Evolutionary conservation across 371 early-diverging fungal genomes (phyloP).

Genomic region (Smittium mucronatum): DNA sequence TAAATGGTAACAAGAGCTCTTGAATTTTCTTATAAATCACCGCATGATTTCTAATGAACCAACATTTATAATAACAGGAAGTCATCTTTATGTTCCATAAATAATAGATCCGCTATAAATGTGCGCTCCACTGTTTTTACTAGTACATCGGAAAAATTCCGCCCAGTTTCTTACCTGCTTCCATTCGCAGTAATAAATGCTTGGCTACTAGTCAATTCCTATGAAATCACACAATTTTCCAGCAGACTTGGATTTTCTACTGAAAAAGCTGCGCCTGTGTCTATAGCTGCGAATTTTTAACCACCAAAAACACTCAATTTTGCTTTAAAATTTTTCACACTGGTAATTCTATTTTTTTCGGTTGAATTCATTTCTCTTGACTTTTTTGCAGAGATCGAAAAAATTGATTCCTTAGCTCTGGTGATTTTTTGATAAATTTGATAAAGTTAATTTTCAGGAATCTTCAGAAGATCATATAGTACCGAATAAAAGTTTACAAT

Average conservation of each 20-base stretch:
- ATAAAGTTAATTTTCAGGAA: background rate
- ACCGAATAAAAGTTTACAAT: background rate
- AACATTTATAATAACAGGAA: background rate
- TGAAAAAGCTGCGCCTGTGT: constrained; percentile 9
- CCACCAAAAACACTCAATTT: background rate
- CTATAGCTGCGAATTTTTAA: background rate
- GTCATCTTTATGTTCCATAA: background rate
- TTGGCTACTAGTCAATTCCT: background rate
- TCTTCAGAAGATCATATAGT: background rate
- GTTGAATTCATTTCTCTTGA: background rate
- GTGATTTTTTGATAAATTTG: background rate
- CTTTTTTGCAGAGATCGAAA: background rate
- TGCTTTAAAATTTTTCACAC: constrained; percentile 2
- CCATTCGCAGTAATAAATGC: constrained; percentile 5
- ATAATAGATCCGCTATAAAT: background rate
- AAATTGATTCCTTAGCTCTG: background rate
- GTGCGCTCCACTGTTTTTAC: background rate
- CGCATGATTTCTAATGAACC: background rate
- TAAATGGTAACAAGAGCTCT: background rate
- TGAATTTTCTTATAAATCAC: background rate
- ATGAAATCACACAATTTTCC: background rate
- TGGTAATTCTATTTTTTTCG: background rate
- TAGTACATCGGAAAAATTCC: background rate
- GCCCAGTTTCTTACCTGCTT: background rate
- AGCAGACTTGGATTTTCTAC: background rate